Conservation (phyloP, 768 basidiomycete species). For the Amanita subjunquillea region DNA sequence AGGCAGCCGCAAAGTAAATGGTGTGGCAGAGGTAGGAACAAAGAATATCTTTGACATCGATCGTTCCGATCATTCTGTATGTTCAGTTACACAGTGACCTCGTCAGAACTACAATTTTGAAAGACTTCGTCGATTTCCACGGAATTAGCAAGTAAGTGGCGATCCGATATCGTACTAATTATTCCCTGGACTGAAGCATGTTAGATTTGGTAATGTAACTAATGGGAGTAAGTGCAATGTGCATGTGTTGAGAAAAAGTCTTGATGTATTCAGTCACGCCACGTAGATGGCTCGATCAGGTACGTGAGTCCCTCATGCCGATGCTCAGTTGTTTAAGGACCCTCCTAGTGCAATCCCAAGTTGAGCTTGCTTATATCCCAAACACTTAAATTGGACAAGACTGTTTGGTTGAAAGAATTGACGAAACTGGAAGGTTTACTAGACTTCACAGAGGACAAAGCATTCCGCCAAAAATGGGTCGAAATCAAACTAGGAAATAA, state of each 20-base stretch:
- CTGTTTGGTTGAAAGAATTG: conserved; percentile 80
- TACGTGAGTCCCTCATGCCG: conserved; percentile 11
- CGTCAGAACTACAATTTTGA: conserved; percentile 72
- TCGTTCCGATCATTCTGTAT: not conserved
- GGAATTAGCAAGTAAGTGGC: conserved; percentile 67
- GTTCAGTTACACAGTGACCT: conserved; percentile 77
- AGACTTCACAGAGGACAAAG: conserved; percentile 57
- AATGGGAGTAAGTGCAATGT: conserved; percentile 67
- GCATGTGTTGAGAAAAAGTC: not conserved
- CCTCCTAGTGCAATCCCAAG: conserved; percentile 71
- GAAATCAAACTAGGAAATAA: conserved; percentile 88
- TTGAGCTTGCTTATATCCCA: conserved; percentile 79
- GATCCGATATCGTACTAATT: not conserved
- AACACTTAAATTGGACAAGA: conserved; percentile 65
- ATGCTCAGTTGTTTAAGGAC: not conserved
- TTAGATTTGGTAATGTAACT: conserved; percentile 79
- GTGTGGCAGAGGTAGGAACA: conserved; percentile 73
- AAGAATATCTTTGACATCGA: not conserved
- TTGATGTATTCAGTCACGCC: conserved; percentile 54
- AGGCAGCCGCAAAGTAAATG: conserved; percentile 84
- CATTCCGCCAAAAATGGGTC: conserved; percentile 74
- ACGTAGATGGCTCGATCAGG: conserved; percentile 86
- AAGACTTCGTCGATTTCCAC: conserved; percentile 90
- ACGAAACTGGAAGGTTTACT: conserved; percentile 70
- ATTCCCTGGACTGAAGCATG: not conserved